Percentiles rank a stretch among this genome's conserved stretches.
These are phyloP conservation scores for Phytophthora boehmeriae DNA, from an alignment of 352 stramenopile genomes.

Conservation along the genomic window DNA sequence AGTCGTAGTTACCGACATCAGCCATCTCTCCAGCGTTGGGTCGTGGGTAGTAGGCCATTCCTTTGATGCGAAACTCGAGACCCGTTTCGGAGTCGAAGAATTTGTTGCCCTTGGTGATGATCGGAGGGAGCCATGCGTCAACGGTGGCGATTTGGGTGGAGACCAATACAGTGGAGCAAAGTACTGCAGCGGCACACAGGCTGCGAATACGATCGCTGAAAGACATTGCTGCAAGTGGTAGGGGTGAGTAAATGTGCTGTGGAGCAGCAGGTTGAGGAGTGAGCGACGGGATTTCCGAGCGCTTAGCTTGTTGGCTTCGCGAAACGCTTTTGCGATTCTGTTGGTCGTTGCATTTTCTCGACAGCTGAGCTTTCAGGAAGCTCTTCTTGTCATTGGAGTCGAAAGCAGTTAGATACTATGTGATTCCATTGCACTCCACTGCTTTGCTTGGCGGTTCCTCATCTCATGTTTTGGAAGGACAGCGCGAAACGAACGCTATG, in stretches of 20 bases:
- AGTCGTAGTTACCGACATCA: conserved; percentile 70
- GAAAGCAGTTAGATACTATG: background rate
- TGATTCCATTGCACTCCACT: background rate
- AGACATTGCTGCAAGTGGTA: conserved; percentile 13
- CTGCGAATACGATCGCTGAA: conserved; percentile 19
- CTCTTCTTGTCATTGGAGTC: background rate
- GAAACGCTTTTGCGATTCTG: conserved; percentile 31
- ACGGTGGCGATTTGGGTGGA: background rate
- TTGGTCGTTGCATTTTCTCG: conserved; percentile 13
- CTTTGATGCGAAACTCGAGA: conserved; percentile 74
- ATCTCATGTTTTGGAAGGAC: conserved; percentile 21
- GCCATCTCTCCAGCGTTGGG: conserved; percentile 65
- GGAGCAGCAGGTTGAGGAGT: conserved; percentile 19
- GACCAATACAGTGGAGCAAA: conserved; percentile 10
- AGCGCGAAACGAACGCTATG: conserved; percentile 25
- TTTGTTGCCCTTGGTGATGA: conserved; percentile 82
- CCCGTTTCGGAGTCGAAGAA: conserved; percentile 79
- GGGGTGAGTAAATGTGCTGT: conserved; percentile 7
- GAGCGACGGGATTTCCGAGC: background rate
- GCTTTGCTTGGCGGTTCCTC: background rate
- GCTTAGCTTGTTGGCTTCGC: conserved; percentile 9
- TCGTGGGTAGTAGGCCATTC: conserved; percentile 80
- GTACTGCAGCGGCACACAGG: conserved; percentile 16
- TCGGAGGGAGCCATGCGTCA: conserved; percentile 52
- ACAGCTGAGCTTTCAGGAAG: conserved; percentile 9